Evolutionary conservation across 345 rosid species (phyloP), one percentile per base, ranked within the genome.

Genomic region (Gossypium sturtianum): DNA sequence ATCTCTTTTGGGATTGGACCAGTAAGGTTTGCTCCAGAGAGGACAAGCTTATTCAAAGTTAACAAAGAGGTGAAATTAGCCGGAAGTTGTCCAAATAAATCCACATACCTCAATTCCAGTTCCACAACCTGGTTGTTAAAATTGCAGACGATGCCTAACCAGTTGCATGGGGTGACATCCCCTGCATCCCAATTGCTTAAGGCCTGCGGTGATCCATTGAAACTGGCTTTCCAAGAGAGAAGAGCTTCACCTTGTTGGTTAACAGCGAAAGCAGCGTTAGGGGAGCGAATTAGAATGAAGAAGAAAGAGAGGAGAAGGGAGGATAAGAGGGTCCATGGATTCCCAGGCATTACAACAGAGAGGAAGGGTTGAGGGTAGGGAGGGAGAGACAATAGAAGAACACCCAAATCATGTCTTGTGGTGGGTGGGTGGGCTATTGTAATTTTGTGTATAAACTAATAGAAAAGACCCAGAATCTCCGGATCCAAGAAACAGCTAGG

Each of bases 401-500:
- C 68, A 79, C 81, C 80, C 81, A 82, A 81, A 83, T 83, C 90
- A 86, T 87, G 87, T 78, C 81, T 79, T 75, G 87, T 70, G 84
- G 29, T 9, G 34, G 29, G 62, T 17, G 15, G 17, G 7, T 48
- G 52, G 82, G 83, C 71, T 80, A 66, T 34, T 76, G 43, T 25
- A 52, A 70, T 74, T 53, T 52, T 4, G 62, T 20, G 74, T 34
- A 60, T 75, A 78, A 84, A 78, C 54, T 56, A 83, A 78, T 68
- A 25, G 4, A 78, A 73, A 82, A 83, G 80, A 78, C 86, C 83
- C 90, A 82, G 89, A 87, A 85, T 86, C 91, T 83, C 88, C 81
- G 91, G 93, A 89, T 89, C 93, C 91, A 85, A 89, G 93, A 86
- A 85, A 86, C 91, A 89, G 88, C 88, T 86, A 82, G 87, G 87